Conservation (phyloP, 2,329 filamentous ascomycete genomes). For the Botrytis porri region DNA sequence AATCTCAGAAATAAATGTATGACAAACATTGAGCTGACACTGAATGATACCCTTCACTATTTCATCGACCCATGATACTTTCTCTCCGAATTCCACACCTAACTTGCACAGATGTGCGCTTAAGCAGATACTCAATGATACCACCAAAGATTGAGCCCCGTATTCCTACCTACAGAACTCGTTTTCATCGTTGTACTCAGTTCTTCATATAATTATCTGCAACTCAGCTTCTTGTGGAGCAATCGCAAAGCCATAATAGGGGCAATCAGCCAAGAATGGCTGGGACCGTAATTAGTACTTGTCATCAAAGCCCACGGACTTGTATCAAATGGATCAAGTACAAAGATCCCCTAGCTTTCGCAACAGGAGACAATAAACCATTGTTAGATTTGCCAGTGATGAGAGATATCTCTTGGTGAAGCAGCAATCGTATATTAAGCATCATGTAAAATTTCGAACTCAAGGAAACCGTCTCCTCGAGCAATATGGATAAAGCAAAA, state of each 20-base stretch:
- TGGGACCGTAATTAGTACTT: not conserved
- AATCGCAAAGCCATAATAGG: not conserved
- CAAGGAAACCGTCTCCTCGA: not conserved
- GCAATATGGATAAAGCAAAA: not conserved
- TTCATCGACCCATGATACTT: not conserved
- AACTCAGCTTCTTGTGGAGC: not conserved
- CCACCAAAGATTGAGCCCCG: not conserved
- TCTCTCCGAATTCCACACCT: not conserved
- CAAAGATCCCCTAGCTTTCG: not conserved
- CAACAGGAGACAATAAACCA: not conserved
- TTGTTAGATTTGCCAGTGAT: not conserved
- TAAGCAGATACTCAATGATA: not conserved
- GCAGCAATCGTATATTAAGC: not conserved
- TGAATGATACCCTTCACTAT: not conserved
- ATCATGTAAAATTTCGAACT: no score
- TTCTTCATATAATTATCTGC: not conserved
- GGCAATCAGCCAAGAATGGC: no score
- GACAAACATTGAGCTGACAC: not conserved
- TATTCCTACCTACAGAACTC: not conserved
- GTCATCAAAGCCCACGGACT: not conserved
- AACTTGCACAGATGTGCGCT: not conserved
- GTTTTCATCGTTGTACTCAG: not conserved
- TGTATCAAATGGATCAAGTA: not conserved
- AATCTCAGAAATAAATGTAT: not conserved
- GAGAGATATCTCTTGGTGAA: not conserved